These are phyloP conservation scores for Pichia sp. DNA, from an alignment of 1,139 yeast species.

Conservation along the genomic window DNA sequence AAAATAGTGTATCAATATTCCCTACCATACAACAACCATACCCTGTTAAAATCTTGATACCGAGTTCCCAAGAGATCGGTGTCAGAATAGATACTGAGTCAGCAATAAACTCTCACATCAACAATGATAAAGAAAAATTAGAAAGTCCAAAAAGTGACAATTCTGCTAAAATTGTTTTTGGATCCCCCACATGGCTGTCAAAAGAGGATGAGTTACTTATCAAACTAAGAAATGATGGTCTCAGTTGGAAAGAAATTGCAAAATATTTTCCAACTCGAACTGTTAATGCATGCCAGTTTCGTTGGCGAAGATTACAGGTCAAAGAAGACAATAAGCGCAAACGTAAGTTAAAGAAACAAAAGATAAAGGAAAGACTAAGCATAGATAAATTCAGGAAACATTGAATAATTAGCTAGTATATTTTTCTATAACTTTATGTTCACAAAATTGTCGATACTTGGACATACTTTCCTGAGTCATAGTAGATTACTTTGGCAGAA, in stretches of 20 bases:
- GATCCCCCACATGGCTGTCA: conserved; percentile 52
- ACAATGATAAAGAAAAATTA: too few relatives aligned
- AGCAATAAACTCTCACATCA: too few relatives aligned
- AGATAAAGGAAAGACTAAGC: neutral
- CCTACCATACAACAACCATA: too few relatives aligned
- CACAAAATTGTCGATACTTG: too few relatives aligned
- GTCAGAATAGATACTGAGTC: too few relatives aligned
- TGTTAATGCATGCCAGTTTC: conserved; percentile 71
- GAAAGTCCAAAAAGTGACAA: too few relatives aligned
- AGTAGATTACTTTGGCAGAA: neutral
- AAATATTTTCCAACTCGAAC: conserved; percentile 60
- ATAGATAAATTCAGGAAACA: neutral
- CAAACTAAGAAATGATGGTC: conserved; percentile 60
- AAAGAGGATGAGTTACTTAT: conserved; percentile 60
- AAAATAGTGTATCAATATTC: too few relatives aligned
- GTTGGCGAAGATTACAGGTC: conserved; percentile 52
- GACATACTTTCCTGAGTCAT: too few relatives aligned
- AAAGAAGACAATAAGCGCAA: conserved; percentile 16
- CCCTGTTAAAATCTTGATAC: too few relatives aligned
- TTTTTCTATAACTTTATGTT: neutral
- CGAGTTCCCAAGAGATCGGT: too few relatives aligned
- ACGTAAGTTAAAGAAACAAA: conserved; percentile 2
- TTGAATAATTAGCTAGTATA: too few relatives aligned
- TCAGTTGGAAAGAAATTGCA: conserved; percentile 75
- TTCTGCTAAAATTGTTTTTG: conserved; percentile 10